A percentile compares a stretch with the other conserved stretches of the same genome.
Evolutionary conservation across 306 rosid species (phyloP).

Genomic region (Oemleria cerasiformis): DNA sequence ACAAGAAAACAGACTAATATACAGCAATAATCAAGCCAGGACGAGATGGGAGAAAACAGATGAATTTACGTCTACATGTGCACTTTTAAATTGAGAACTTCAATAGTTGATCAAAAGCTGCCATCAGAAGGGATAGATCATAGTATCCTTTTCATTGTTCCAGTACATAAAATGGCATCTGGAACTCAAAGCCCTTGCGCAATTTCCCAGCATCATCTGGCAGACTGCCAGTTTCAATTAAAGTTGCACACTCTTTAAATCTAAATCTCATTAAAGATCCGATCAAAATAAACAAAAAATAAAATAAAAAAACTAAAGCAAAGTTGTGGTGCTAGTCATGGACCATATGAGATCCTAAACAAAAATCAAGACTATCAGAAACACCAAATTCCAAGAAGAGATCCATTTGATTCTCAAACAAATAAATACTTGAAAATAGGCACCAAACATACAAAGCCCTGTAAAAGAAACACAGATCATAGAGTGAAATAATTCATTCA

Average conservation of each 20-base stretch:
- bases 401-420: too few species aligned
- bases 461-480: neutral
- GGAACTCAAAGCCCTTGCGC: slow-evolving; percentile 60
- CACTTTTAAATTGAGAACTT: slow-evolving; percentile 1
- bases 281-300: too few species aligned
- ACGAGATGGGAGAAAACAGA: neutral
- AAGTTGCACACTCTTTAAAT: neutral
- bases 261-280: neutral
- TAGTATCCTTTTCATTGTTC: slow-evolving; percentile 35
- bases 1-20: neutral
- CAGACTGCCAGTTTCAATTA: slow-evolving; percentile 11
- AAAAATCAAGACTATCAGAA: too few species aligned
- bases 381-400: too few species aligned
- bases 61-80: neutral
- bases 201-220: slow-evolving; percentile 49
- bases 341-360: too few species aligned
- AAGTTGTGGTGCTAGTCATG: too few species aligned
- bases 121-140: slow-evolving; percentile 56
- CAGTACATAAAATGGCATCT: slow-evolving; percentile 21
- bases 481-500: neutral
- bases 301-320: too few species aligned
- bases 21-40: neutral
- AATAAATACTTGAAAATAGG: too few species aligned
- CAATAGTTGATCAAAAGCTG: neutral
- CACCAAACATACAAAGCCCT: neutral